Conservation (phyloP, 306 rosid species). For the Citrullus mucosospermus region DNA sequence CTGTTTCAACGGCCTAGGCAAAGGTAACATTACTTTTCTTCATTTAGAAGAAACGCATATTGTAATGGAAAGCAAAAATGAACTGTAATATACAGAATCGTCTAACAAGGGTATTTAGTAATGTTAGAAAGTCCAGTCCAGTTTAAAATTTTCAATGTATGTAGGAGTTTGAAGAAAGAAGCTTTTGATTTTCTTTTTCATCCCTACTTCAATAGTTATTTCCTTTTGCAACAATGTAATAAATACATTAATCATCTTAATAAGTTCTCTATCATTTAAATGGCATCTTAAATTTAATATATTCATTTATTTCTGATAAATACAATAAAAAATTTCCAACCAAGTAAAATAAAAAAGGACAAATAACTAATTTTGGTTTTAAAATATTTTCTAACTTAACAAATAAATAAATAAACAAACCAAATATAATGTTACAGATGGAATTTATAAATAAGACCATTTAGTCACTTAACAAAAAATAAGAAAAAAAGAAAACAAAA, state of each 20-base stretch:
- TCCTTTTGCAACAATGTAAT: background rate
- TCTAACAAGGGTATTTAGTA: background rate
- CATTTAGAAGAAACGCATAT: background rate
- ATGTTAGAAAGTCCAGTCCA: background rate
- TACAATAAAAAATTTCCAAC: background rate
- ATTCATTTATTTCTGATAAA: background rate
- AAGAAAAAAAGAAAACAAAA: too few species aligned
- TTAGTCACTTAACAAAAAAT: background rate
- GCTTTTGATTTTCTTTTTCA: background rate
- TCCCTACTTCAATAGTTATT: background rate
- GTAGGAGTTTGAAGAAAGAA: background rate
- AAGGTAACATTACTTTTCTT: constrained; percentile 14
- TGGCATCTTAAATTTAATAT: background rate
- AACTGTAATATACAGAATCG: background rate
- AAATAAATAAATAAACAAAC: background rate
- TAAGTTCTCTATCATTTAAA: background rate
- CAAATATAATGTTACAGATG: background rate
- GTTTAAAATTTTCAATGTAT: background rate
- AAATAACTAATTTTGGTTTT: background rate
- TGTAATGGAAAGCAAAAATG: background rate
- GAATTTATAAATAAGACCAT: background rate
- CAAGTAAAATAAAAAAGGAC: background rate
- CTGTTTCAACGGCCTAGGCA: constrained; percentile 80
- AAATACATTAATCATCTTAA: background rate
- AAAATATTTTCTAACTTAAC: background rate